Conservation (phyloP, 1,284 basidiomycete genomes). For the Fomitiporia mediterranea region DNA sequence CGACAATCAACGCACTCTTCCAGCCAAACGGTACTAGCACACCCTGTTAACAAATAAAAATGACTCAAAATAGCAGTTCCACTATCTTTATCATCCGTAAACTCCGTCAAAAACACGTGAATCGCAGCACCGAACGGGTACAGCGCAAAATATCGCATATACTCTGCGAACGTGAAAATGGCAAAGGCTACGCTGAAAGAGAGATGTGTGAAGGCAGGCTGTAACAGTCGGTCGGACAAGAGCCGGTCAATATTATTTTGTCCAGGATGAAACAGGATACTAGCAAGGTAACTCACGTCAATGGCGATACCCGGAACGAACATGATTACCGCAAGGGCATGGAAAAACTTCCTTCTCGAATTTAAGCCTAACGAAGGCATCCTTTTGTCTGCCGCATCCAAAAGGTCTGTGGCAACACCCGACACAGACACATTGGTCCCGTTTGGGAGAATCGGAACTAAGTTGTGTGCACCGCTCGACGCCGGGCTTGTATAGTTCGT, state of each 20-base stretch:
- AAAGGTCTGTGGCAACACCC: slow-evolving; percentile 71
- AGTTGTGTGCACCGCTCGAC: slow-evolving; percentile 41
- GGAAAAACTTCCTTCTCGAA: slow-evolving; percentile 96
- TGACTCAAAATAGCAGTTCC: slow-evolving; percentile 97
- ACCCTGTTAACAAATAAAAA: slow-evolving; percentile 95
- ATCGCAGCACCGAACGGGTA: slow-evolving; percentile 94
- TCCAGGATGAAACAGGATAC: neutral
- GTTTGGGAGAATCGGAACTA: slow-evolving; percentile 45
- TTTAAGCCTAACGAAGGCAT: slow-evolving; percentile 90
- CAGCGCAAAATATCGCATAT: slow-evolving; percentile 95
- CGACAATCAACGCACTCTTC: slow-evolving; percentile 65
- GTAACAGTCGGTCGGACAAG: neutral
- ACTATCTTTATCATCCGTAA: slow-evolving; percentile 91
- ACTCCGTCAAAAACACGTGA: slow-evolving; percentile 97
- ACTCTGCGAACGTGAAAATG: slow-evolving; percentile 92
- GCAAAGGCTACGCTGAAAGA: slow-evolving; percentile 93
- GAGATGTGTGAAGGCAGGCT: slow-evolving; percentile 96
- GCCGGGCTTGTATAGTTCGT: slow-evolving; percentile 24
- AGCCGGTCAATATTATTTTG: neutral
- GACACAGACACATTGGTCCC: slow-evolving; percentile 51
- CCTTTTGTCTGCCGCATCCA: slow-evolving; percentile 84
- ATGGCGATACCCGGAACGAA: slow-evolving; percentile 90
- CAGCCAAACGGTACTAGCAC: slow-evolving; percentile 91
- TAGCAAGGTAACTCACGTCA: slow-evolving; percentile 63
- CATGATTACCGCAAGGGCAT: slow-evolving; percentile 92